phyloP scores from a whole-genome alignment of 441 rosid genomes.

The Euphorbia schlechtendalii region DNA sequence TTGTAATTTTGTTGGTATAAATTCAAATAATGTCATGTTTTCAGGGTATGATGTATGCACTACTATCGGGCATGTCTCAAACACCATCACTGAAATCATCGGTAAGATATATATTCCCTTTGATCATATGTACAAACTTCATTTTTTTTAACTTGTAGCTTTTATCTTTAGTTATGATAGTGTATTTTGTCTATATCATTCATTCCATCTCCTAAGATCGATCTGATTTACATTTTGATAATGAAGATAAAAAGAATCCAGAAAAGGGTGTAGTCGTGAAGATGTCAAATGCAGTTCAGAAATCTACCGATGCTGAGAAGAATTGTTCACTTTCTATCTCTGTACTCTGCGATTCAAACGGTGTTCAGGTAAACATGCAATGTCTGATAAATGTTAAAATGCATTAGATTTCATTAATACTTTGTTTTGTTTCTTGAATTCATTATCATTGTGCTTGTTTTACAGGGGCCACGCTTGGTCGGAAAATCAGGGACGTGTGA shows the following conservation, averaged over 20 bases:
- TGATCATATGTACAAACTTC: neutral
- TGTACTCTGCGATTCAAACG: conserved; percentile 58
- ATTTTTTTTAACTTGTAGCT: neutral
- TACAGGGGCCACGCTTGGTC: conserved; percentile 65
- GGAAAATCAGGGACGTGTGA: conserved; percentile 53
- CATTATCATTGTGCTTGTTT: conserved; percentile 24
- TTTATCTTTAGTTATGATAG: conserved; percentile 10
- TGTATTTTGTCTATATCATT: neutral
- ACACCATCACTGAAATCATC: conserved; percentile 37
- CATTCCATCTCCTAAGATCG: conserved; percentile 4
- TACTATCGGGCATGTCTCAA: conserved; percentile 53
- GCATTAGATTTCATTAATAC: conserved; percentile 17
- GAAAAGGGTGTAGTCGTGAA: conserved; percentile 67
- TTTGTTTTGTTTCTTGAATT: conserved; percentile 13
- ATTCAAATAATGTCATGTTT: conserved; percentile 13
- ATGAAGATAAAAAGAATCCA: conserved; percentile 64
- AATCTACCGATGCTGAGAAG: conserved; percentile 17
- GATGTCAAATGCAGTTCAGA: conserved; percentile 37
- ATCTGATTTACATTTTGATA: conserved; percentile 12
- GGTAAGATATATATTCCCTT: conserved; percentile 38
- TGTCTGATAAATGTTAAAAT: too few species aligned
- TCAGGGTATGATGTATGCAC: conserved; percentile 90
- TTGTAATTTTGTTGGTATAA: neutral
- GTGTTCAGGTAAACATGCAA: conserved; percentile 49
- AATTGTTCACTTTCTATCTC: conserved; percentile 85